A percentile compares a stretch with the other conserved stretches of the same genome.
These are phyloP conservation scores for Rhytidiadelphus loreus DNA, from an alignment of 225 moss, liverwort and hornwort genomes.

Conservation along the genomic window DNA sequence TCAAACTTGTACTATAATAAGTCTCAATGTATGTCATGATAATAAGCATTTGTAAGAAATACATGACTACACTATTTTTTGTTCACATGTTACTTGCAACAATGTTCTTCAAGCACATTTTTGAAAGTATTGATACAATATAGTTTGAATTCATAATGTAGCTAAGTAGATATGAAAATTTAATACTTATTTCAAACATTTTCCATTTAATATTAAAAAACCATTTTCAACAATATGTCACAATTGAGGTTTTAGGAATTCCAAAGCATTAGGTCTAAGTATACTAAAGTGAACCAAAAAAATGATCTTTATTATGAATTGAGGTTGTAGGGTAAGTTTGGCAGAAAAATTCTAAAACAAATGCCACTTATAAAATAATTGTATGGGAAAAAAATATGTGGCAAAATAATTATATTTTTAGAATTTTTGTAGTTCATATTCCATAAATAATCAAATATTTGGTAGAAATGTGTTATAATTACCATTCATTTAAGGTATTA, in stretches of 20 bases:
- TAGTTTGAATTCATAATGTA: too few relatives aligned
- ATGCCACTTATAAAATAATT: not conserved
- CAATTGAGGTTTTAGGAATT: not conserved
- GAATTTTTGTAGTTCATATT: not conserved
- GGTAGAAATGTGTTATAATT: not conserved
- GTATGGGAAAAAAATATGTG: too few relatives aligned
- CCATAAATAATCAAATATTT: not conserved
- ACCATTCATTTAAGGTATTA: not conserved
- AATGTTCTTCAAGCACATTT: too few relatives aligned
- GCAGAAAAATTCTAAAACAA: not conserved
- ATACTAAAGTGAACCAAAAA: too few relatives aligned
- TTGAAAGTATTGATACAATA: too few relatives aligned
- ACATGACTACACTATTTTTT: not conserved
- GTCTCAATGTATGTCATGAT: too few relatives aligned
- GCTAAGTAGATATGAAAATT: not conserved
- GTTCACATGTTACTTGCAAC: rapidly evolving
- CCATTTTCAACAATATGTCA: not conserved
- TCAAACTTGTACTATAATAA: too few relatives aligned
- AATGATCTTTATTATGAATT: too few relatives aligned
- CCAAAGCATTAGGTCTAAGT: not conserved
- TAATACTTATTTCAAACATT: not conserved
- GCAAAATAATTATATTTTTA: too few relatives aligned
- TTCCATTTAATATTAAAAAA: not conserved
- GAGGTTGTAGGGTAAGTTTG: too few relatives aligned
- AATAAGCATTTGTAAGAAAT: not conserved